phyloP scores from a whole-genome alignment of 2,329 filamentous ascomycete genomes.

The Alternaria sp. region DNA sequence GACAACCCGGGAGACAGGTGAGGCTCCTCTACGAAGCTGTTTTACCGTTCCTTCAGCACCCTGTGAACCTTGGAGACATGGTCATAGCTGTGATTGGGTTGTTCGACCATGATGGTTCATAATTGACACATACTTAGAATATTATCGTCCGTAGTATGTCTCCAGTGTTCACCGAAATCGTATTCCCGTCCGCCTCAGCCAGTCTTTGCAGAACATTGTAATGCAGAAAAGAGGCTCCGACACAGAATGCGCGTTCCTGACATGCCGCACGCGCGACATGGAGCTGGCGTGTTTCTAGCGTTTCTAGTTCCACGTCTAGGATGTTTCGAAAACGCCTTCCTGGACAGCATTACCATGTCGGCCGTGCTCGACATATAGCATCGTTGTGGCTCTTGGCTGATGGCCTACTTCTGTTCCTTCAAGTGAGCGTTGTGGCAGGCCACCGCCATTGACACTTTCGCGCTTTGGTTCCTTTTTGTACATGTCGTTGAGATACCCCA shows the following conservation, averaged over 20 bases:
- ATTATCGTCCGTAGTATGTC: too few species aligned
- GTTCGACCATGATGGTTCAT: background rate
- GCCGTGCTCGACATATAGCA: conserved; percentile 23
- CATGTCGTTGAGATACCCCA: conserved; percentile 15
- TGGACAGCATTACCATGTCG: conserved; percentile 5
- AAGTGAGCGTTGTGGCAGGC: conserved; percentile 18
- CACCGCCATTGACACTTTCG: conserved; percentile 12
- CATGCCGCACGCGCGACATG: conserved; percentile 4
- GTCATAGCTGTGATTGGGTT: background rate
- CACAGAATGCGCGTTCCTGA: background rate
- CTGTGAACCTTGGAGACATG: background rate
- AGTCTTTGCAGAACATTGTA: background rate
- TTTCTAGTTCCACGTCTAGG: conserved; percentile 31
- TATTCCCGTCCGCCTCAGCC: background rate
- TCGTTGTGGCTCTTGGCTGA: conserved; percentile 2
- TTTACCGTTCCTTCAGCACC: background rate
- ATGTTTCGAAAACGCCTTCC: conserved; percentile 33
- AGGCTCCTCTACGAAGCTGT: conserved; percentile 2
- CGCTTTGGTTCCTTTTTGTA: conserved; percentile 9
- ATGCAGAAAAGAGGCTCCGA: background rate
- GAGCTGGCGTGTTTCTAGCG: conserved; percentile 16
- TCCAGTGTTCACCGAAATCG: background rate
- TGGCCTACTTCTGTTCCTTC: conserved; percentile 1
- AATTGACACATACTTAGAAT: background rate
- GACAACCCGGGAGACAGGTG: conserved; percentile 7